A percentile compares a stretch with the other conserved stretches of the same genome.
Conservation (phyloP, 2,329 filamentous ascomycete species). For the Aspergillus chevalieri region DNA sequence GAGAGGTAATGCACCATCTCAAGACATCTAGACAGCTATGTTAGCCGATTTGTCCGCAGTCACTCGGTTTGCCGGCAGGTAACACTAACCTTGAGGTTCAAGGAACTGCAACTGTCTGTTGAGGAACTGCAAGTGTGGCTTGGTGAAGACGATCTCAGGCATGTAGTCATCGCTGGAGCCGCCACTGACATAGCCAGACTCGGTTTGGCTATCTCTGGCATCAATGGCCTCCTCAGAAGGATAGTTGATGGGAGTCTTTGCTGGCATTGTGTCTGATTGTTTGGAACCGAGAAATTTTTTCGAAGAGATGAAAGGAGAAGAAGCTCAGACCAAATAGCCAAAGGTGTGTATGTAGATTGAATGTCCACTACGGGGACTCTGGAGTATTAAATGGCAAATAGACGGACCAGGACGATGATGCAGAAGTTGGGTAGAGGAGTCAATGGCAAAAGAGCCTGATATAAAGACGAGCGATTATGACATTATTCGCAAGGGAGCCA, state of each 20-base stretch:
- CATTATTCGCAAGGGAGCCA: conserved; percentile 22
- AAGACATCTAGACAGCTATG: conserved; percentile 60
- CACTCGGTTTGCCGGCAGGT: conserved; percentile 4
- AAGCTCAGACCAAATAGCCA: background rate
- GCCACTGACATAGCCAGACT: conserved; percentile 70
- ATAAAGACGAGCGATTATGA: conserved; percentile 29
- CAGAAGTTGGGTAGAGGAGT: conserved; percentile 12
- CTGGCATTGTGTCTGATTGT: conserved; percentile 28
- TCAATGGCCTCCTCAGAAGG: conserved; percentile 32
- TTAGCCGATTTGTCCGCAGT: conserved; percentile 7
- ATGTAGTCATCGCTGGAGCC: conserved; percentile 57
- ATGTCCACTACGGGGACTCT: background rate
- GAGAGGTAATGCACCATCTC: conserved; percentile 82
- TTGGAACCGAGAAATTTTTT: background rate
- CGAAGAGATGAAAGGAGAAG: conserved; percentile 5
- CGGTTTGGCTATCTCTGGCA: conserved; percentile 60
- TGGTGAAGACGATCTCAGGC: conserved; percentile 77
- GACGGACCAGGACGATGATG: conserved; percentile 7
- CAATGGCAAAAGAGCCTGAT: conserved; percentile 16
- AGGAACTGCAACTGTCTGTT: conserved; percentile 85
- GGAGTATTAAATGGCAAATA: background rate
- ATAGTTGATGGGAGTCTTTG: conserved; percentile 32
- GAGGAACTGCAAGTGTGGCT: conserved; percentile 80
- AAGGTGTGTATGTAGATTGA: background rate
- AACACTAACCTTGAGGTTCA: conserved; percentile 61